These are phyloP conservation scores for Pyrenophora teres DNA, from an alignment of 2,329 filamentous ascomycete genomes.

Conservation along the genomic window DNA sequence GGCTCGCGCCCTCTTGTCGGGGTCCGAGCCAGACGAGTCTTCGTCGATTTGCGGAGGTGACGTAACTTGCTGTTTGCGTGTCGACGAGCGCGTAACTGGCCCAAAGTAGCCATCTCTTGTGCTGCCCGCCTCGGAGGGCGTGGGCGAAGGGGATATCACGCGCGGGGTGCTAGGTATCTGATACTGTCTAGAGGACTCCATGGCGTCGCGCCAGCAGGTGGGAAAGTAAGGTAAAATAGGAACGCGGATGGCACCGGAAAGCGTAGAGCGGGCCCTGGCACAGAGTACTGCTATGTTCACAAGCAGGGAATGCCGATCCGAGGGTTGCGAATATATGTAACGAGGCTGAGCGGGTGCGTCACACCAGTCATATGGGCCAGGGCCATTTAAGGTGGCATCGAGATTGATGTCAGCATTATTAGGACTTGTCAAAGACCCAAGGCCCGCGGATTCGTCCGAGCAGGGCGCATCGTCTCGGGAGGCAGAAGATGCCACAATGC, in stretches of 20 bases:
- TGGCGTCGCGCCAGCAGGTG: slow-evolving; percentile 45
- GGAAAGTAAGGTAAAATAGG: slow-evolving; percentile 65
- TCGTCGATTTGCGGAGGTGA: slow-evolving; percentile 67
- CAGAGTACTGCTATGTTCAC: slow-evolving; percentile 34
- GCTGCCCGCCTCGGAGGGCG: slow-evolving; percentile 52
- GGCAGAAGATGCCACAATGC: slow-evolving; percentile 42
- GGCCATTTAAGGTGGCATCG: slow-evolving; percentile 24
- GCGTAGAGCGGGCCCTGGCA: slow-evolving; percentile 40
- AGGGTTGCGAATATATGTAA: slow-evolving; percentile 12
- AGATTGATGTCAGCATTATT: slow-evolving; percentile 31
- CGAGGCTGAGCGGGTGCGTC: slow-evolving; percentile 25
- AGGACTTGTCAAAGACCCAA: slow-evolving; percentile 18
- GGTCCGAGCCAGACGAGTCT: slow-evolving; percentile 60
- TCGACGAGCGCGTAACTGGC: slow-evolving; percentile 77
- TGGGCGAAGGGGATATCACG: slow-evolving; percentile 85
- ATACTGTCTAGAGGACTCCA: slow-evolving; percentile 56
- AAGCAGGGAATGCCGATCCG: slow-evolving; percentile 25
- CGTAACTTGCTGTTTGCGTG: slow-evolving; percentile 60
- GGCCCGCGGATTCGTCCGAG: slow-evolving; percentile 42
- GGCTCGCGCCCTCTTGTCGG: slow-evolving; percentile 65
- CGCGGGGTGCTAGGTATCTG: slow-evolving; percentile 77
- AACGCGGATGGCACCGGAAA: slow-evolving; percentile 62
- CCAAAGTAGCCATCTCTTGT: slow-evolving; percentile 67
- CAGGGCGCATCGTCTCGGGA: slow-evolving; percentile 39
- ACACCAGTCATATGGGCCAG: slow-evolving; percentile 21